These are phyloP conservation scores for Kalmusia sp. DNA, from an alignment of 2,329 filamentous ascomycete species.

Conservation along the genomic window DNA sequence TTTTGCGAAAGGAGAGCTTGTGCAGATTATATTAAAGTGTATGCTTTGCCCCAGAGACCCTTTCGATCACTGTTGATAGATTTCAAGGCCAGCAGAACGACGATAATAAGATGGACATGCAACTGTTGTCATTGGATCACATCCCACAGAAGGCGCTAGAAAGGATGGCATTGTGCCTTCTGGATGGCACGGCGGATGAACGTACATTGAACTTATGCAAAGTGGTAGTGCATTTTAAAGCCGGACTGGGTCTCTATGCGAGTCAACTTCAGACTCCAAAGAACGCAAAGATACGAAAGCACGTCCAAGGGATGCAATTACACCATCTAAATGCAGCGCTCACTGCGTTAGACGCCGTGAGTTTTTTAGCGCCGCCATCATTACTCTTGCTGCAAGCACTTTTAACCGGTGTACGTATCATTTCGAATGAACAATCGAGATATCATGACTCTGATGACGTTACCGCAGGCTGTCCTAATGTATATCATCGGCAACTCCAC, in stretches of 20 bases:
- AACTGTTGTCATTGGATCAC: conserved; percentile 36
- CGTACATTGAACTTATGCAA: conserved; percentile 38
- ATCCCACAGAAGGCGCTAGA: conserved; percentile 39
- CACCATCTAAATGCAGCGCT: conserved; percentile 37
- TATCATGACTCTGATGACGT: background rate
- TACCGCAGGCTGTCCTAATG: conserved; percentile 35
- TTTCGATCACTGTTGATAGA: background rate
- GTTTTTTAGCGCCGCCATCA: conserved; percentile 34
- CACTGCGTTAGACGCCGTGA: conserved; percentile 37
- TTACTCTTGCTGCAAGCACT: conserved; percentile 38
- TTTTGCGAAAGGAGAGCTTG: conserved; percentile 32
- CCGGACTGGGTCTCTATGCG: conserved; percentile 31
- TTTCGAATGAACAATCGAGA: no score
- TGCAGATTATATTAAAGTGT: conserved; percentile 27
- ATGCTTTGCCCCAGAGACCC: background rate
- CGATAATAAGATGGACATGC: conserved; percentile 18
- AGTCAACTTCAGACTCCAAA: conserved; percentile 32
- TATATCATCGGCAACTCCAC: conserved; percentile 43
- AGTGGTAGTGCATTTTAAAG: conserved; percentile 41
- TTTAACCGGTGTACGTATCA: conserved; percentile 35
- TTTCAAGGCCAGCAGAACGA: conserved; percentile 27
- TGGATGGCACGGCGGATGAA: conserved; percentile 37
- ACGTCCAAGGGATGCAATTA: conserved; percentile 35
- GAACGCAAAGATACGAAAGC: conserved; percentile 28
- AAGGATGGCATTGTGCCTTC: conserved; percentile 35